phyloP scores from a whole-genome alignment of 441 rosid species.

The Heliophila coronopifolia region DNA sequence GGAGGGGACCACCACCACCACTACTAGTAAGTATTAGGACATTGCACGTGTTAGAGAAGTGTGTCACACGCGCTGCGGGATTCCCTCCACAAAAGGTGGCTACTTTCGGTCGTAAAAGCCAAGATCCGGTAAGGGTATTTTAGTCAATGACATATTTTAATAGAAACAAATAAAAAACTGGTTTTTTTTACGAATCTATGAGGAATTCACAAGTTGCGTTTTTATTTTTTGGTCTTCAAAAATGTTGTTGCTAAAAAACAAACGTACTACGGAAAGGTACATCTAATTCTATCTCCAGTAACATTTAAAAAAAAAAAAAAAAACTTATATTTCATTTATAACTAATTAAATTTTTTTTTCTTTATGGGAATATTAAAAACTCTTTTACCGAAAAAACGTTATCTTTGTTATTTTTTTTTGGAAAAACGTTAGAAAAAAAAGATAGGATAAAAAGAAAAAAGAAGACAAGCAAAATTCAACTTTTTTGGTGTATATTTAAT shows the following conservation, averaged over 20 bases:
- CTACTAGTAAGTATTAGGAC: not conserved
- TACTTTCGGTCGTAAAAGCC: slow-evolving; percentile 31
- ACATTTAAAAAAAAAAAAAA: not conserved
- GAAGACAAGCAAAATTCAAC: slow-evolving; percentile 15
- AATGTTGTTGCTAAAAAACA: not conserved
- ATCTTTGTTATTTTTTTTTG: not conserved
- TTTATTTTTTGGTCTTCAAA: not conserved
- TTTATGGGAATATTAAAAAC: slow-evolving; percentile 7
- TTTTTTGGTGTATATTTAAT: not conserved
- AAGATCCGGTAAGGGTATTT: slow-evolving; percentile 28
- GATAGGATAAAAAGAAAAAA: too few relatives aligned
- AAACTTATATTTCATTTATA: not conserved
- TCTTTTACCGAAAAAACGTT: slow-evolving; percentile 17
- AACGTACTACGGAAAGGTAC: slow-evolving; percentile 34
- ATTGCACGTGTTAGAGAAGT: slow-evolving; percentile 21
- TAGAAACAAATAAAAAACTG: not conserved
- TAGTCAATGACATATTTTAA: not conserved
- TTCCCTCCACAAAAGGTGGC: slow-evolving; percentile 33
- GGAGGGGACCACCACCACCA: slow-evolving; percentile 27
- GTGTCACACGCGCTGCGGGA: slow-evolving; percentile 27
- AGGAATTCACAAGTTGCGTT: slow-evolving; percentile 13
- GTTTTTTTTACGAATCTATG: not conserved
- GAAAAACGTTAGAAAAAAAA: too few relatives aligned
- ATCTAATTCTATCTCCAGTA: slow-evolving; percentile 5
- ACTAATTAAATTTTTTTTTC: not conserved